Base-by-base conservation (phyloP, 495 filamentous ascomycete genomes). In the Neurospora pannonica region DNA sequence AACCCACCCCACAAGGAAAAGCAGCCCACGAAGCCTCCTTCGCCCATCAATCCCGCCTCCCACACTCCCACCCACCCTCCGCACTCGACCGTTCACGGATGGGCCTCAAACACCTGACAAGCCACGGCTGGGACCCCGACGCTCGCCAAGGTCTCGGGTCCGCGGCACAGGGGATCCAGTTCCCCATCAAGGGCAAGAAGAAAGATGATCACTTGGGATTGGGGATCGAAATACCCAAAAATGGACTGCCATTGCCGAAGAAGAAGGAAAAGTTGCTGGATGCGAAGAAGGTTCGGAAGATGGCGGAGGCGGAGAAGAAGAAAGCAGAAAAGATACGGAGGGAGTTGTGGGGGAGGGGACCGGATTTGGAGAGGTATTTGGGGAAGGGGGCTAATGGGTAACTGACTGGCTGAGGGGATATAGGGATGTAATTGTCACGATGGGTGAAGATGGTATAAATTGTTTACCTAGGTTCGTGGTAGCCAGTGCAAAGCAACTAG, bases 121-220 rank as follows among this genome's bases (percentile, higher is more conserved):
- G 89, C 1, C 90, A 94, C 75, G 95, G 95, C 43, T 98, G 93
- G 92, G 93, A 97, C 80, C 94, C 93, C 0, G 94, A 98, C 82
- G 86, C 89, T 42, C 83, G 93, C 31, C 77, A 83, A 7, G 95
- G 95, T 0, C 86, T 98, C 0, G 95, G 95, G 0, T 86, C 86
- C 24, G 75, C 80, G 1, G 90, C 92, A 2, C 89, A 95, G 78
- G 95, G 95, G 4, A 91, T 93, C 38, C 84, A 89, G 70, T 90
- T 88, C 75, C 95, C 95, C 0, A 81, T 98, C 74, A 95, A 94
- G 77, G 83, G 87, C 8, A 89, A 87, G 73, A 82, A 86, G 43
- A 97, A 97, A 82, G 87, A 89, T 74, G 90, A 94, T 80, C 93
- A 88, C 15, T 83, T 91, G 24, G 95, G 94, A 0, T 80, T 98